phyloP scores from a whole-genome alignment of 192 early-diverging fungal genomes.

The Coemansia sp. region DNA sequence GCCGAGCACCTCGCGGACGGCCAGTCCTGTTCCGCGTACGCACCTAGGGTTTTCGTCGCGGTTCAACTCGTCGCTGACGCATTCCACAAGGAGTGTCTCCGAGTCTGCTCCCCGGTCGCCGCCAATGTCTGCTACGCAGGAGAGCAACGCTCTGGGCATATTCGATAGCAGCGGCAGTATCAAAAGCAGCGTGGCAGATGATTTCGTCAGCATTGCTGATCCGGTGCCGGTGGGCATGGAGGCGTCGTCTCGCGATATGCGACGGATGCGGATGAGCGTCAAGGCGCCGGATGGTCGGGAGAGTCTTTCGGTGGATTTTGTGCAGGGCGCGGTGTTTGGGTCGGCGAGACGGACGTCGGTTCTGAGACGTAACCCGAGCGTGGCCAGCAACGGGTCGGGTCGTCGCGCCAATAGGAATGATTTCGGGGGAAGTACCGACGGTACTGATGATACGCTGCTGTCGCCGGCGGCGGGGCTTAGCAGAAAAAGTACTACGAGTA shows the following conservation, averaged over 20 bases:
- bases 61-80: background rate
- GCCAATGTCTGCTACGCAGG: background rate
- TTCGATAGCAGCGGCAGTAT: background rate
- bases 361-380: conserved; percentile 44
- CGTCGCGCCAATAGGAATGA: conserved; percentile 1
- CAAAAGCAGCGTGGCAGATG: background rate
- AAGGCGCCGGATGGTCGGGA: conserved; percentile 43
- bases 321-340: conserved; percentile 55
- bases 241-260: background rate
- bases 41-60: background rate
- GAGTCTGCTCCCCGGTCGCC: background rate
- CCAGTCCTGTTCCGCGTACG: background rate
- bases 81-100: background rate
- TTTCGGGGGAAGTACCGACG: conserved; percentile 8
- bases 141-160: conserved; percentile 25
- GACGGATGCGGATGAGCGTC: conserved; percentile 42
- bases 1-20: background rate
- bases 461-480: background rate
- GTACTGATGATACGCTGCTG: background rate
- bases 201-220: background rate
- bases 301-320: conserved; percentile 52
- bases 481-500: conserved; percentile 16
- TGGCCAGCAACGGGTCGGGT: conserved; percentile 12
- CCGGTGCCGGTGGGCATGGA: background rate
- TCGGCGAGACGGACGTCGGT: conserved; percentile 48